Evolutionary conservation across 352 stramenopile species (phyloP), one percentile per base, ranked within the genome.

Genomic region (Achlya hypogyna): DNA sequence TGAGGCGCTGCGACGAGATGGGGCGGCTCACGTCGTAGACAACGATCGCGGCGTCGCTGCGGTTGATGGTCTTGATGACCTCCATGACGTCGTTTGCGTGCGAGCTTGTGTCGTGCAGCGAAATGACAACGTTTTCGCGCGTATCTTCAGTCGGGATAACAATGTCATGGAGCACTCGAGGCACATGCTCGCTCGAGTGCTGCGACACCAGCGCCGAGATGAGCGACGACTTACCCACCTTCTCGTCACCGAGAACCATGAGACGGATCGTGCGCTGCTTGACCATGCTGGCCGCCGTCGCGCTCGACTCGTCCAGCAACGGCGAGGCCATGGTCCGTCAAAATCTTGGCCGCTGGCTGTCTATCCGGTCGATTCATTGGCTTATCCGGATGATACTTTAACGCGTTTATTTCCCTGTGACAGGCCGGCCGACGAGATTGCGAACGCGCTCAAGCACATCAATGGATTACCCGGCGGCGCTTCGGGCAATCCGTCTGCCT

Each of bases 161-260:
- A 65, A 93, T 86, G 65, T 93, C 91, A 49, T 93, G 84, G 69
- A 96, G 73, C 62, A 95, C 84, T 35, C 76, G 81, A 18, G 86
- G 86, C 68, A 95, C 87, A 69, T 88, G 88, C 73, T 95, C 84
- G 71, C 81, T 93, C 65, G 91, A 95, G 70, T 92, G 87, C 66
- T 83, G 78, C 62, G 85, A 95, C 70, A 95, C 86, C 43, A 95
- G 77, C 71, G 88, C 87, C 73, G 85, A 95, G 73, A 96, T 94
- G 71, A 96, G 85, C 75, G 88, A 95, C 65, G 86, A 95, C 76
- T 96, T 96, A 71, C 88, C 88, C 65, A 93, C 84, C 75, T 91
- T 93, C 73, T 93, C 86, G 72, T 96, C 88, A 69, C 88, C 88
- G 56, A 95, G 66, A 49, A 96, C 85, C 62, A 95, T 86, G 66